Evolutionary conservation across 2,329 filamentous ascomycete species (phyloP).

Genomic region (Colletotrichum sp.): DNA sequence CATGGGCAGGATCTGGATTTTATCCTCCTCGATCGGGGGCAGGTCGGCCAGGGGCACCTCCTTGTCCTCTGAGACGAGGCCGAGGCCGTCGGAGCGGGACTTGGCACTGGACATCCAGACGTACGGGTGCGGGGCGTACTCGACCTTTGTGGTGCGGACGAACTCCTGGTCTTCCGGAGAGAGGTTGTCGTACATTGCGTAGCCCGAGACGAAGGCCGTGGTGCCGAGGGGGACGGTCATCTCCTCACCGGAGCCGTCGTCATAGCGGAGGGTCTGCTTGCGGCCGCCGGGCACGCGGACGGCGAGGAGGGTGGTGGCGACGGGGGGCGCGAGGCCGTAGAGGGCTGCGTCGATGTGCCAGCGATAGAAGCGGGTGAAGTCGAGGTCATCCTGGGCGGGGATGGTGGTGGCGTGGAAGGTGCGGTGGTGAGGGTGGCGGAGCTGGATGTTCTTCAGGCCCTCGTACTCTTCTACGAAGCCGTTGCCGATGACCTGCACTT

Average conservation of each 20-base stretch:
- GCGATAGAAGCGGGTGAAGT: conserved; percentile 68
- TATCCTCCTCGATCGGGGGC: conserved; percentile 67
- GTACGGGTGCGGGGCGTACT: conserved; percentile 82
- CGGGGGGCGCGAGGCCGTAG: conserved; percentile 76
- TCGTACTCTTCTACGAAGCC: conserved; percentile 74
- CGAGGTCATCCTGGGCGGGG: conserved; percentile 55
- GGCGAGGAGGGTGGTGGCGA: conserved; percentile 75
- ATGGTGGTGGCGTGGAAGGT: conserved; percentile 75
- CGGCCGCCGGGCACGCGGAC: conserved; percentile 74
- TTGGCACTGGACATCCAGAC: conserved; percentile 79
- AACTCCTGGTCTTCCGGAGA: conserved; percentile 71
- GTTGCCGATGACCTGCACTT: conserved; percentile 79
- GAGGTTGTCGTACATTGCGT: conserved; percentile 73
- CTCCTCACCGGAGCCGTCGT: conserved; percentile 72
- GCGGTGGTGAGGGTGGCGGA: conserved; percentile 78
- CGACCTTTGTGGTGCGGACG: conserved; percentile 68
- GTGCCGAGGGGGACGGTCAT: conserved; percentile 75
- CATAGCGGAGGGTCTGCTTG: conserved; percentile 72
- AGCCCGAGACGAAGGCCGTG: conserved; percentile 76
- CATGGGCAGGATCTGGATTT: conserved; percentile 78
- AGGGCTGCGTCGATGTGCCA: conserved; percentile 85
- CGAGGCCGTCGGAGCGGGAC: conserved; percentile 72
- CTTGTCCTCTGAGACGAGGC: conserved; percentile 69
- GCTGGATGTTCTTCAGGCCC: conserved; percentile 69
- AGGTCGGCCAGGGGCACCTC: conserved; percentile 67